These are phyloP conservation scores for Begonia loranthoides DNA, from an alignment of 306 rosid genomes.

Conservation along the genomic window DNA sequence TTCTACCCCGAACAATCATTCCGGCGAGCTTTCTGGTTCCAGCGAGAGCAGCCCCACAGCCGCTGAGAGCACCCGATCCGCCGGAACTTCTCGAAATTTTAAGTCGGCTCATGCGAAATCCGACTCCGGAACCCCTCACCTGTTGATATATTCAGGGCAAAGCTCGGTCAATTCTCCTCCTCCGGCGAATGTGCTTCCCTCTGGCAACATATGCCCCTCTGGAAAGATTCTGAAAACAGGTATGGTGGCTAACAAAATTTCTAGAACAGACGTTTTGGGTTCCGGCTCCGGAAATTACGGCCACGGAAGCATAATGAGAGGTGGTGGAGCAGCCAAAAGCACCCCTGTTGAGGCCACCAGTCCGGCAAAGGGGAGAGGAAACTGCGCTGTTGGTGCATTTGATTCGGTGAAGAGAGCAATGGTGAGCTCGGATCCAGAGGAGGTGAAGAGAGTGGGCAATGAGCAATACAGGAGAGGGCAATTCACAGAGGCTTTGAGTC, in stretches of 20 bases:
- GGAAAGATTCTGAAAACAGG: constrained; percentile 61
- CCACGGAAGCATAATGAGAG: constrained; percentile 93
- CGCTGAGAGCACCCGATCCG: constrained; percentile 34
- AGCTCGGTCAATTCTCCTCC: constrained; percentile 58
- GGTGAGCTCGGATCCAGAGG: constrained; percentile 58
- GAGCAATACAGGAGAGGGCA: constrained; percentile 65
- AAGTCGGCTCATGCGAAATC: constrained; percentile 57
- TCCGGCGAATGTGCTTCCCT: constrained; percentile 39
- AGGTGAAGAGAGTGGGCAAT: constrained; percentile 66
- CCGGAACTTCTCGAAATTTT: constrained; percentile 15
- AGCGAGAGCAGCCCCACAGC: constrained; percentile 74
- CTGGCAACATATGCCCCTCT: constrained; percentile 91
- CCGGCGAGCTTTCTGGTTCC: constrained; percentile 91
- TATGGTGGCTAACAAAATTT: constrained; percentile 31
- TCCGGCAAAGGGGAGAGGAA: constrained; percentile 5
- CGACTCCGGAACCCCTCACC: constrained; percentile 38
- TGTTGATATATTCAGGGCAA: constrained; percentile 48
- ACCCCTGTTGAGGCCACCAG: constrained; percentile 7
- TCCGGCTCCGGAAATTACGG: constrained; percentile 75
- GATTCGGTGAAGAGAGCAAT: constrained; percentile 28
- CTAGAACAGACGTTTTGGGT: constrained; percentile 62
- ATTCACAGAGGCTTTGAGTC: constrained; percentile 58
- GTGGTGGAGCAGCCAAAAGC: constrained; percentile 27
- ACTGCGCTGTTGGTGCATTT: constrained; percentile 9
- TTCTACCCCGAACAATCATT: constrained; percentile 43